A percentile compares a stretch with the other conserved stretches of the same genome.
These are phyloP conservation scores for Kodamaea derodonti DNA, from an alignment of 1,139 yeast genomes.

Conservation along the genomic window DNA sequence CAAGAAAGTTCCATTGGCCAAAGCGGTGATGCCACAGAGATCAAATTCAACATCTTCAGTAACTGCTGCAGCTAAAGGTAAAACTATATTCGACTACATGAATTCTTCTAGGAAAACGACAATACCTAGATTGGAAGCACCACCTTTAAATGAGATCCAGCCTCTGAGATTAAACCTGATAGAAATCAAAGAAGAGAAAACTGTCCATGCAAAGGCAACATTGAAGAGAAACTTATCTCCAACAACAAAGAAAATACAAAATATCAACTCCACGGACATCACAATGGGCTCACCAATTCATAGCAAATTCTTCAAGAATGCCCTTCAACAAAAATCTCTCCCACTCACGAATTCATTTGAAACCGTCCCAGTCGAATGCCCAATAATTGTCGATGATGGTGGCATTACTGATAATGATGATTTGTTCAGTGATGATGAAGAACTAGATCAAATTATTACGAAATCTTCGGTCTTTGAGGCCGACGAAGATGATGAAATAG, in stretches of 20 bases:
- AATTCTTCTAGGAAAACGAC: neutral
- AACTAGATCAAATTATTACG: slow-evolving; percentile 1
- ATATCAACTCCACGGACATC: slow-evolving; percentile 9
- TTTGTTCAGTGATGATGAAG: slow-evolving; percentile 7
- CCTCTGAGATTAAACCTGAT: neutral
- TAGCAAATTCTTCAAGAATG: slow-evolving; percentile 19
- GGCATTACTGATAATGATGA: slow-evolving; percentile 12
- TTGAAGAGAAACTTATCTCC: slow-evolving; percentile 20
- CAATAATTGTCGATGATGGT: slow-evolving; percentile 8
- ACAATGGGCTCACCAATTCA: slow-evolving; percentile 4
- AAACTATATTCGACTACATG: neutral
- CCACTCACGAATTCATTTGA: slow-evolving; percentile 8
- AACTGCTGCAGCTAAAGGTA: neutral
- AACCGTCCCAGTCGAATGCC: neutral
- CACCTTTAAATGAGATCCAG: neutral
- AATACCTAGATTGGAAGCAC: neutral
- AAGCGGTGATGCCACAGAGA: neutral
- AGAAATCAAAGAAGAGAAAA: neutral
- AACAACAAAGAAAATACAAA: slow-evolving; percentile 22
- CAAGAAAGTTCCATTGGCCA: slow-evolving; percentile 5
- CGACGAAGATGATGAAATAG: slow-evolving; percentile 36
- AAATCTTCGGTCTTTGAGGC: neutral
- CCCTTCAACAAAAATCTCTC: slow-evolving; percentile 8
- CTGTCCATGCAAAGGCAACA: neutral
- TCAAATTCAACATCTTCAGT: slow-evolving; percentile 1